A percentile compares a stretch with the other conserved stretches of the same genome.
Evolutionary conservation across 202 grass and related monocot genomes (phyloP).

Genomic region (Hordeum pubiflorum): DNA sequence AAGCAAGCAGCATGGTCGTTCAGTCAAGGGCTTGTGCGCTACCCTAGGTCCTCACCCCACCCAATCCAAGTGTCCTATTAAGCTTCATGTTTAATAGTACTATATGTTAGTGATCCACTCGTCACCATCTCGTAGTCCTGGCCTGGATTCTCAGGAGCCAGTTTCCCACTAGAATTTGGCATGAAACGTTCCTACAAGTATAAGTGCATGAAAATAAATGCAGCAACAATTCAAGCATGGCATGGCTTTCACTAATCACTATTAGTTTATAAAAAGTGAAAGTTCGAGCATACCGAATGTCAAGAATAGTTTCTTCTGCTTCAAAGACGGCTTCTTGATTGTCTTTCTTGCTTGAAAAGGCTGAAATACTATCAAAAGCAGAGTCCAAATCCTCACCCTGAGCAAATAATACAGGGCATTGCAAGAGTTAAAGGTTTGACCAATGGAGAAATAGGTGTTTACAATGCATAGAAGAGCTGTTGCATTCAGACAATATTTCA

Average conservation of each 20-base stretch:
- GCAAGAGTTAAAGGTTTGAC: background rate
- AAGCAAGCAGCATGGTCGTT: background rate
- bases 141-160: background rate
- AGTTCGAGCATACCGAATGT: slow-evolving; percentile 62
- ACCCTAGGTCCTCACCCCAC: background rate
- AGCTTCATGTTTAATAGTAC: background rate
- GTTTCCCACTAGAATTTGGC: background rate
- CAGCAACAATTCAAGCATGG: background rate
- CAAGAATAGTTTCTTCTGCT: slow-evolving; percentile 80
- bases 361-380: slow-evolving; percentile 97
- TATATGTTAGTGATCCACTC: background rate
- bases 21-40: background rate
- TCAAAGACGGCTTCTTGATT: slow-evolving; percentile 90
- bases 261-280: slow-evolving; percentile 6
- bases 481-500: background rate
- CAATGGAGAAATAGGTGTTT: background rate
- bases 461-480: background rate
- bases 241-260: background rate
- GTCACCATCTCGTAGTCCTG: background rate
- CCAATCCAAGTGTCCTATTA: background rate
- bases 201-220: background rate
- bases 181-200: background rate
- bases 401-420: background rate
- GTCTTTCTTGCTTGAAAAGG: slow-evolving; percentile 82
- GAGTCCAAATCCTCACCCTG: slow-evolving; percentile 96